These are phyloP conservation scores for Penicillium silybi DNA, from an alignment of 495 filamentous ascomycete species.

Conservation along the genomic window DNA sequence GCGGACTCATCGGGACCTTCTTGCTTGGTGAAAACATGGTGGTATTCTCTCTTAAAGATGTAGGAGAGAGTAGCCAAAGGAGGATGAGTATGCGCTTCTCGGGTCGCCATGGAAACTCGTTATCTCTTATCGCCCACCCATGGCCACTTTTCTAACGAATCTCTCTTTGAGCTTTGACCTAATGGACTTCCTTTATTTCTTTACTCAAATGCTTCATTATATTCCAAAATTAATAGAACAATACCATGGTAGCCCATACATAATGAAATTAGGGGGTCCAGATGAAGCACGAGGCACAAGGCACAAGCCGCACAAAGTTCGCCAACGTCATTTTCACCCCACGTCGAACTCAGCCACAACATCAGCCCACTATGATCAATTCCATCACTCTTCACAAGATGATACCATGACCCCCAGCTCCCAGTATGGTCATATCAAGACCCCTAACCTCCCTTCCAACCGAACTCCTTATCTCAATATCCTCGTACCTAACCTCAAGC, in stretches of 20 bases:
- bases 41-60: not conserved
- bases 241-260: not conserved
- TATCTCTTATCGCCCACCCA: conserved; percentile 1
- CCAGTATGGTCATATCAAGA: not conserved
- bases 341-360: not conserved
- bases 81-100: not conserved
- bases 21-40: conserved; percentile 25
- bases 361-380: not conserved
- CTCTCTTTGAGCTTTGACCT: not conserved
- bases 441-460: conserved; percentile 7
- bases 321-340: not conserved
- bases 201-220: no score
- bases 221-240: not conserved
- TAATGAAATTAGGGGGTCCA: not conserved
- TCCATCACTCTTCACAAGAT: not conserved
- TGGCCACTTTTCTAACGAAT: not conserved
- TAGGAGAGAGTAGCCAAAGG: not conserved
- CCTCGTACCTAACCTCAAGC: conserved; percentile 1
- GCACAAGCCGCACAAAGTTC: not conserved
- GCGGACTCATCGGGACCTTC: conserved; percentile 19
- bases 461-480: conserved; percentile 16
- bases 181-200: no score
- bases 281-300: not conserved
- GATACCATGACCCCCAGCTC: not conserved
- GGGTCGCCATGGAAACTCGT: conserved; percentile 26